Evolutionary conservation across 306 rosid species (phyloP), one percentile per base, ranked within the genome.

Genomic region (Ceratonia siliqua): DNA sequence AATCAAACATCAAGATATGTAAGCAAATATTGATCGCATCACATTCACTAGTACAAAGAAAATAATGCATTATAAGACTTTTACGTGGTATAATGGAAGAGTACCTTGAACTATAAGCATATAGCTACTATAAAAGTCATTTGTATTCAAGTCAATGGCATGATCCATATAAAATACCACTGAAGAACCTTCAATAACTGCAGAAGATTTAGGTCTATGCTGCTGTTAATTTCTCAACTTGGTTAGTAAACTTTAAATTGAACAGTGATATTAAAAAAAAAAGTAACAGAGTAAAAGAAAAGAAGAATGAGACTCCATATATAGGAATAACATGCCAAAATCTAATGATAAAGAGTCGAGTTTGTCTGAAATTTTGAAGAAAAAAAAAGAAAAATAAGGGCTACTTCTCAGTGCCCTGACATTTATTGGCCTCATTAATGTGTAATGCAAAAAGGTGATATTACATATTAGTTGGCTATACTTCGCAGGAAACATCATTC

Each of bases 111-210:
- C 93, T 71, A 91, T 53, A 57, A 86, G 64, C 84, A 70, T 80
- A 79, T 93, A 87, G 73, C 84, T 84, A 52, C 77, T 74, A 62
- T 72, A 86, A 73, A 90, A 83, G 79, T 90, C 84, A 56, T 82
- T 76, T 14, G 76, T 25, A 35, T 43, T 74, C 64, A 81, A n/a
- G 53, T 88, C 85, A 58, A 56, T 69, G 41, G 79, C 79, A 84
- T 62, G 49, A 62, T 87, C 94, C 85, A 87, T 64, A 57, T 79
- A 93, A 79, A 93, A 93, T 35, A 91, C 98, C 13, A 85, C 98
- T 5, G 90, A 83, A 69, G 90, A 87, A 77, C 96, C 98, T 84
- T 87, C 82, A 21, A 93, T 68, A 65, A 88, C 98, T 93, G 88
- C 84, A 84, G 38, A 83, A 83, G 12, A 55, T 18, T 73, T 42